Evolutionary conservation across 768 basidiomycete species (phyloP).

Genomic region (Chalciporus pseudorubinellus): DNA sequence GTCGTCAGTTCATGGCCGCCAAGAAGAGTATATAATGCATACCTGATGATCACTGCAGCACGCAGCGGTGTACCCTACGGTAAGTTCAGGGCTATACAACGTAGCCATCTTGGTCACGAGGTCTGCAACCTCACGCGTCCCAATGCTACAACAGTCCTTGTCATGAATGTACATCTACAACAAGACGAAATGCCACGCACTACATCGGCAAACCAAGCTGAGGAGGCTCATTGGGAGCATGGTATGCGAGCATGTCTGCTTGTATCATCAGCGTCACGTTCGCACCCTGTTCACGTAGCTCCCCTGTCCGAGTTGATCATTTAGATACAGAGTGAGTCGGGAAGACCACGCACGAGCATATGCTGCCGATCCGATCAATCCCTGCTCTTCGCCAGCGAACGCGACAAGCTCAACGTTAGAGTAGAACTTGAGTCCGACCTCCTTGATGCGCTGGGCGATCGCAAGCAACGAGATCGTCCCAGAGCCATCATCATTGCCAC

Average conservation of each 20-base stretch:
- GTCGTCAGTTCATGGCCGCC: not conserved
- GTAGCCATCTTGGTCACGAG: conserved; percentile 72
- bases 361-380: conserved; percentile 70
- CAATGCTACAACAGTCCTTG: conserved; percentile 51
- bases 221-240: conserved; percentile 68
- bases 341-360: conserved; percentile 66
- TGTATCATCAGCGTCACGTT: conserved; percentile 84
- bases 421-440: conserved; percentile 65
- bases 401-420: conserved; percentile 77
- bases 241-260: conserved; percentile 91
- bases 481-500: conserved; percentile 63
- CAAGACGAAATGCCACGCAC: conserved; percentile 40
- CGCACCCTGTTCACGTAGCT: conserved; percentile 54
- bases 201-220: conserved; percentile 78
- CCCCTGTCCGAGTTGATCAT: conserved; percentile 37
- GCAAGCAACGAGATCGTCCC: conserved; percentile 72
- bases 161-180: too few species aligned
- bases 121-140: conserved; percentile 70
- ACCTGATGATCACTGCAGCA: conserved; percentile 95
- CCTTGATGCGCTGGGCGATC: conserved; percentile 73
- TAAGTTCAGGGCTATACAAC: conserved; percentile 80
- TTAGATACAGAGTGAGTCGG: not conserved
- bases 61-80: conserved; percentile 65
- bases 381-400: conserved; percentile 94
- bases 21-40: conserved; percentile 6